phyloP scores from a whole-genome alignment of 2,329 filamentous ascomycete species.

The Xylaria sp. region DNA sequence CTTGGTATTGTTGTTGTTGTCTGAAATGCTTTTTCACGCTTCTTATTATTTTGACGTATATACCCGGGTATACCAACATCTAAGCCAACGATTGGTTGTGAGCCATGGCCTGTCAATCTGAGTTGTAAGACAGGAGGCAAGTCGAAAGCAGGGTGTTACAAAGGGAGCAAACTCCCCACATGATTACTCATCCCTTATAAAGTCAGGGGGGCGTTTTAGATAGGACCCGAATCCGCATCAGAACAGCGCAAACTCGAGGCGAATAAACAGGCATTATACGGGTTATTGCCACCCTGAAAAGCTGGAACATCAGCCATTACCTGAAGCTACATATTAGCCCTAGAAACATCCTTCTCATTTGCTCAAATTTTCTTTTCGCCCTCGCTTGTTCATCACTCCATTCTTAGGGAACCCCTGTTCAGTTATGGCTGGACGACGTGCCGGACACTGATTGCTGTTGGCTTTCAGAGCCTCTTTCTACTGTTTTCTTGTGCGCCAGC shows the following conservation, averaged over 20 bases:
- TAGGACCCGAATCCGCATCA: not conserved
- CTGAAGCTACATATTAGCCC: not conserved
- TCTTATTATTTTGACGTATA: too few relatives aligned
- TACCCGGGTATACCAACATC: not conserved
- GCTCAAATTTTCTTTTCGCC: constrained; percentile 44
- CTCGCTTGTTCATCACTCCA: constrained; percentile 46
- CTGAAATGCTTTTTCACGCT: not conserved
- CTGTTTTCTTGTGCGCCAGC: constrained; percentile 54
- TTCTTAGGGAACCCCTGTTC: constrained; percentile 47
- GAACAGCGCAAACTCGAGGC: not conserved
- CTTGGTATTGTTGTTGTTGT: not conserved
- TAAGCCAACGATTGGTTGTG: not conserved
- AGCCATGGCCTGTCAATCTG: not conserved
- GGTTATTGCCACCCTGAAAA: not conserved
- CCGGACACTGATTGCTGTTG: constrained; percentile 45
- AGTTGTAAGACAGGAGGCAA: not conserved
- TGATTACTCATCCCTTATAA: constrained; percentile 3
- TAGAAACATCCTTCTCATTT: constrained; percentile 47
- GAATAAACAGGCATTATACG: not conserved
- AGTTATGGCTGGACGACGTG: constrained; percentile 40
- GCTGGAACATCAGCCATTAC: not conserved
- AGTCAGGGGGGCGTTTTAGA: not conserved
- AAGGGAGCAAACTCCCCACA: not conserved
- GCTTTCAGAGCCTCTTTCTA: constrained; percentile 43
- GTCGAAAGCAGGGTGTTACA: not conserved